Conservation (phyloP, 805 yeast genomes). For the Alloascoidea hylecoeti region DNA sequence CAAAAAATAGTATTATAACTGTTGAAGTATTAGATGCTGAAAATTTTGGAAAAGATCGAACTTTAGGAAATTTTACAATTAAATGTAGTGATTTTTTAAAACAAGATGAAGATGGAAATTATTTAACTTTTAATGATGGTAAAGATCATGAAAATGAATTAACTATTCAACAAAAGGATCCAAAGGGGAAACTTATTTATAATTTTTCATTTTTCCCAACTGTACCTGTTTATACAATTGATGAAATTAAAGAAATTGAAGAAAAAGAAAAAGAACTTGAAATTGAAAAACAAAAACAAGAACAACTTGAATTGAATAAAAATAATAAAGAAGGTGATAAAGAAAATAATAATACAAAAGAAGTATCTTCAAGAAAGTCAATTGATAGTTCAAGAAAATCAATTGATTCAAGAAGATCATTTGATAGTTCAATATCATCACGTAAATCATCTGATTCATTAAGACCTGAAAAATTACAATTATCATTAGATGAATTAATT, state of each 20-base stretch:
- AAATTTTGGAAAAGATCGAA: slow-evolving; percentile 51
- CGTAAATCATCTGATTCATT: slow-evolving; percentile 35
- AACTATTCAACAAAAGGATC: slow-evolving; percentile 47
- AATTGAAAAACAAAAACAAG: not conserved
- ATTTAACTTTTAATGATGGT: slow-evolving; percentile 22
- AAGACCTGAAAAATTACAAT: slow-evolving; percentile 3
- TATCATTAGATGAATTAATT: slow-evolving; percentile 18
- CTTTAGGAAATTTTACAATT: slow-evolving; percentile 61
- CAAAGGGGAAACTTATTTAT: slow-evolving; percentile 56
- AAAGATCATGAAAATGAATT: slow-evolving; percentile 38
- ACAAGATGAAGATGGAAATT: slow-evolving; percentile 38
- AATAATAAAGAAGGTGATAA: slow-evolving; percentile 20
- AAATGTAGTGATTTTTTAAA: slow-evolving; percentile 49
- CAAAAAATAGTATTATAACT: slow-evolving; percentile 62
- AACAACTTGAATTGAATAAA: slow-evolving; percentile 11
- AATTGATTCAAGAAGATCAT: slow-evolving; percentile 31
- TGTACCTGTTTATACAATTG: slow-evolving; percentile 49
- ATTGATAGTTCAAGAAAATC: slow-evolving; percentile 23
- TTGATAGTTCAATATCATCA: slow-evolving; percentile 23
- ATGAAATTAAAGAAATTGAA: slow-evolving; percentile 42
- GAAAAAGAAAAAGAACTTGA: slow-evolving; percentile 18
- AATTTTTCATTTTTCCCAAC: slow-evolving; percentile 58
- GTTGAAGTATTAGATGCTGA: slow-evolving; percentile 73
- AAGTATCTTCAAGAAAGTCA: slow-evolving; percentile 23
- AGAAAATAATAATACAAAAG: slow-evolving; percentile 7